Evolutionary conservation across 495 filamentous ascomycete species (phyloP), one percentile per base, ranked within the genome.

Genomic region (Annulohypoxylon stygium): DNA sequence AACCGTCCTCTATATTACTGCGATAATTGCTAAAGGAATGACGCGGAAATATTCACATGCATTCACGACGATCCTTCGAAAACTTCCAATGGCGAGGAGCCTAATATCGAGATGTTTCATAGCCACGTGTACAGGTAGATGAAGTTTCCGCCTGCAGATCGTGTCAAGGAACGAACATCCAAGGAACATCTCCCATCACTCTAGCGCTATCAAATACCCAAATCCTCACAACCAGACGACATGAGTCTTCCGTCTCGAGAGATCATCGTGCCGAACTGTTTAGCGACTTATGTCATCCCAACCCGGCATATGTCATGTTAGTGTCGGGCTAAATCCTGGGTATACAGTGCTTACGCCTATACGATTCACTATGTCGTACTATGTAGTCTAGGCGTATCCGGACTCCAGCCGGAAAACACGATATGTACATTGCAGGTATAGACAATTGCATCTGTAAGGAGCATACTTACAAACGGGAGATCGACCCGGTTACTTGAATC

Each of bases 101-200:
- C 36, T 60, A 61, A 66, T 41, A 69, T 61, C n/a, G 51, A 58
- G 8, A 39, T 73, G 71, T 74, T 60, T 74, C 71, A 70, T 70
- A 74, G 67, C 71, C 71, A 74, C 71, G 71, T 74, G 71, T 74
- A 74, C 71, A 60, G 33, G 18, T 43, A 64, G 61, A 65, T 47
- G 65, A 54, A 51, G n/a, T 58, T 30, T 20, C 16, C 41, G 50
- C 50, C 6, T 55, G 63, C 48, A 62, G 39, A 51, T 67, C 37
- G 47, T 61, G 50, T 64, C 48, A 43, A 66, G 26, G 54, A 57
- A 61, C 47, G 48, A 50, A 45, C 43, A 33, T 50, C 37, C 47
- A 50, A 53, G 36, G 36, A 23, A 18, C 16, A 43, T 61, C 4
- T 54, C n/a, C 37, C 20, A 61, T 47, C 34, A 4, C 20, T 47